A percentile compares a stretch with the other conserved stretches of the same genome.
Evolutionary conservation across 345 rosid genomes (phyloP).

Genomic region (Durio zibethinus): DNA sequence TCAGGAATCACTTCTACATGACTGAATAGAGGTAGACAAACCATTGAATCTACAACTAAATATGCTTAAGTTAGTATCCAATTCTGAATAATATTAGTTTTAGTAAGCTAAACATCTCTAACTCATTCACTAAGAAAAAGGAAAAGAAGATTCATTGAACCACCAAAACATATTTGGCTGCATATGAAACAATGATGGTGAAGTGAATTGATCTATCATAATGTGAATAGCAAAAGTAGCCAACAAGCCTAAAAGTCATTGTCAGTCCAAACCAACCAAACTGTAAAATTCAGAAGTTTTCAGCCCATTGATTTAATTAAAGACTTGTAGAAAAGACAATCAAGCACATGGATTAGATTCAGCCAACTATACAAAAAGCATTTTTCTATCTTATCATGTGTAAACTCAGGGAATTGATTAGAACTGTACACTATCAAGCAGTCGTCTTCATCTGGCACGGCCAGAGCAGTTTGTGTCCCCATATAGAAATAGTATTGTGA

Average conservation of each 20-base stretch:
- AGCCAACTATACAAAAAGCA: not conserved
- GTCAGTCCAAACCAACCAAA: no score
- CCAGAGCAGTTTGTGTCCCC: conserved; percentile 85
- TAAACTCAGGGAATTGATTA: conserved; percentile 54
- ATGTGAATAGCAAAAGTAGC: no score
- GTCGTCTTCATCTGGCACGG: conserved; percentile 85
- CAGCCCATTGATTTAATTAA: no score
- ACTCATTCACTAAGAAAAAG: no score
- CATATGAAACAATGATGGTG: not conserved
- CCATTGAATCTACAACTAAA: not conserved
- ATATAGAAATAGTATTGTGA: conserved; percentile 89
- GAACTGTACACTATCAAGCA: conserved; percentile 67
- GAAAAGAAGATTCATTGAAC: no score
- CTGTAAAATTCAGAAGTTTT: no score
- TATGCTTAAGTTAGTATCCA: not conserved
- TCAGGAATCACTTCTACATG: not conserved
- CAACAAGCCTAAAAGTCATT: no score
- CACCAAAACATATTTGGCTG: no score
- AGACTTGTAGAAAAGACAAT: not conserved
- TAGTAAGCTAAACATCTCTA: no score
- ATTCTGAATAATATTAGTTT: no score
- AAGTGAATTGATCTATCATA: no score
- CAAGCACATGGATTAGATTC: not conserved
- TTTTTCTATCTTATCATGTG: conserved; percentile 44
- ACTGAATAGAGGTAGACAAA: not conserved